Base-by-base conservation (phyloP, 2,329 filamentous ascomycete genomes). In the Fusarium euwallaceae region DNA sequence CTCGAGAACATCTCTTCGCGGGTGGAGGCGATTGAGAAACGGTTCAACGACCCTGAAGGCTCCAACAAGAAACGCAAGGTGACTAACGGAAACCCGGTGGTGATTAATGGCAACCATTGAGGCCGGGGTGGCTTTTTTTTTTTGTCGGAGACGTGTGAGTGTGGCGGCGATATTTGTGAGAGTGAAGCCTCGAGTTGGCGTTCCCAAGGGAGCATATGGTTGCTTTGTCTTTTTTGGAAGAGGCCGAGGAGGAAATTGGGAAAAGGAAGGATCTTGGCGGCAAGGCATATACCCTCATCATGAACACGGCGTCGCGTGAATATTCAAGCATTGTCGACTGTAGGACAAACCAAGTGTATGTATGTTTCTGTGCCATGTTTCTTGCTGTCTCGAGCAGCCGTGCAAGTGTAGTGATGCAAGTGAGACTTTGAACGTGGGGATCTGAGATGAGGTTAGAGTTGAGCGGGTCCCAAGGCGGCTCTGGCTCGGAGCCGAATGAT, bases 31-130 rank as follows among this genome's bases (percentile, higher is more conserved):
- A 51, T 82, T 39, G 80, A 82, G 62, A 48, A 22, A 14, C 59
- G 62, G 43, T 53, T 53, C 16, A 55, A 60, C 20, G 61, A 70
- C 43, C 39, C 56, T 10, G 73, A 76, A 8, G n/a, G 45, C 22
- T 22, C 65, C 4, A 69, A 66, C 61, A 79, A 80, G 69, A 76
- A 64, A 48, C 78, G 78, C 27, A 80, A 77, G 58, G 66, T 48
- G 24, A 39, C 34, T 4, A 79, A 77, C 51, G 78, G 78, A 16
- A 74, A 56, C 32, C 56, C 71, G 6, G 27, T 73, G 34, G 56
- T 66, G 62, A 39, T 64, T 29, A 73, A 70, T 17, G 66, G 72
- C 24, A 39, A 51, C 56, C 58, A 39, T 37, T 77, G 65, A 73
- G 51, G n/a, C 9, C 32, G 45, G 16, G 14, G 37, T 60, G 20